phyloP scores from a whole-genome alignment of 1,284 basidiomycete genomes.

The Sutorius eximius region DNA sequence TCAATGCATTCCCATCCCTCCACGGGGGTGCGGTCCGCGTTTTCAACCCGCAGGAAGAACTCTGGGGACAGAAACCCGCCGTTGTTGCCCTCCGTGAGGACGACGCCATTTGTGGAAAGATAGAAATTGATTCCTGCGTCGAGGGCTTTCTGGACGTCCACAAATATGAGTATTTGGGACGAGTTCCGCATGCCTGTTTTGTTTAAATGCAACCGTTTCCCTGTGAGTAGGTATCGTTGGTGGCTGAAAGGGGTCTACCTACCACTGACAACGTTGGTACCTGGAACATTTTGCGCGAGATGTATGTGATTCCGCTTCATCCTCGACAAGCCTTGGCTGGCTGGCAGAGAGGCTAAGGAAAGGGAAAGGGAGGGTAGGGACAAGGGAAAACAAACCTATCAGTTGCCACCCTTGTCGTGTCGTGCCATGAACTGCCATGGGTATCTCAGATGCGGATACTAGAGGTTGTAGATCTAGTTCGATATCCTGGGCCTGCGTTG shows the following conservation, averaged over 20 bases:
- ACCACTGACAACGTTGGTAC: slow-evolving; percentile 74
- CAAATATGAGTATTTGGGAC: slow-evolving; percentile 72
- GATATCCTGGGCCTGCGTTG: slow-evolving; percentile 46
- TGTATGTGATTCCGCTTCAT: slow-evolving; percentile 91
- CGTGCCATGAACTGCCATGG: slow-evolving; percentile 81
- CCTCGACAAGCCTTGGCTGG: slow-evolving; percentile 70
- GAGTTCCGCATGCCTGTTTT: slow-evolving; percentile 71
- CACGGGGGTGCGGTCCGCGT: slow-evolving; percentile 33
- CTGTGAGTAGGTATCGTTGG: not conserved
- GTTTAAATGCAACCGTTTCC: not conserved
- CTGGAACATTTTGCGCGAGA: slow-evolving; percentile 71
- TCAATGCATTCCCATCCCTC: slow-evolving; percentile 35
- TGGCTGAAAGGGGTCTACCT: slow-evolving; percentile 20
- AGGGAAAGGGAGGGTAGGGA: not conserved
- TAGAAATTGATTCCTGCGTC: slow-evolving; percentile 70
- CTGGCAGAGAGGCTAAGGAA: slow-evolving; percentile 35
- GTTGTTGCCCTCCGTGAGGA: slow-evolving; percentile 74
- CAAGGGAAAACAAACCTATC: slow-evolving; percentile 47
- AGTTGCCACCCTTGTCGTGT: slow-evolving; percentile 62
- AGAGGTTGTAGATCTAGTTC: slow-evolving; percentile 70
- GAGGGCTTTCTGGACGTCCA: slow-evolving; percentile 72
- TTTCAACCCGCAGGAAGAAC: slow-evolving; percentile 67
- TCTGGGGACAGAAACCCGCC: slow-evolving; percentile 53
- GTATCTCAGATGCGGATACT: slow-evolving; percentile 58
- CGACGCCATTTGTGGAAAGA: slow-evolving; percentile 80